Evolutionary conservation across 768 basidiomycete species (phyloP).

Genomic region (Amanita pseudoporphyria): DNA sequence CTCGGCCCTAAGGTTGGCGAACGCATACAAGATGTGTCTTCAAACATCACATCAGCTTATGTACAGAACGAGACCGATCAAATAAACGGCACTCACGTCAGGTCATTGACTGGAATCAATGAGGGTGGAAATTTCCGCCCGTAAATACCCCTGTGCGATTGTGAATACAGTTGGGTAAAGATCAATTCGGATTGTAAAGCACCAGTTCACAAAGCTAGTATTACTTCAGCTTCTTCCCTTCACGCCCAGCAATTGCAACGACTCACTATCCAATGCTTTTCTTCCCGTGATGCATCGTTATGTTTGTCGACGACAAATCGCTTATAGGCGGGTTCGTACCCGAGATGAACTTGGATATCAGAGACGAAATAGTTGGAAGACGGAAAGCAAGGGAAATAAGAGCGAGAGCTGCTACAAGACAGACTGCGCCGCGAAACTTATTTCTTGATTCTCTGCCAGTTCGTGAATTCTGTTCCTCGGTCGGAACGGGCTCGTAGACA

Average conservation of each 20-base stretch:
- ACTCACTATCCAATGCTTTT: conserved; percentile 79
- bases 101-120: conserved; percentile 68
- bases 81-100: conserved; percentile 54
- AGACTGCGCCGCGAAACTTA: neutral
- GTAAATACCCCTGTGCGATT: conserved; percentile 75
- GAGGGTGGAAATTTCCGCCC: conserved; percentile 87
- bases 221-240: conserved; percentile 3
- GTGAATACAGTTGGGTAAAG: conserved; percentile 1
- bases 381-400: neutral
- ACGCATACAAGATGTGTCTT: conserved; percentile 88
- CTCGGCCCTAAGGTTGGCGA: conserved; percentile 79
- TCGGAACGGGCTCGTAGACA: neutral
- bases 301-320: conserved; percentile 6
- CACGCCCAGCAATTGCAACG: neutral
- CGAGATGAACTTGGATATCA: neutral
- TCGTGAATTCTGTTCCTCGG: neutral
- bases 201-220: conserved; percentile 73
- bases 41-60: neutral
- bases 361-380: neutral
- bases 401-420: neutral
- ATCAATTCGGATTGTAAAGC: conserved; percentile 5
- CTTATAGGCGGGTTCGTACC: neutral
- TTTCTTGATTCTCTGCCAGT: neutral
- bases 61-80: too few species aligned
- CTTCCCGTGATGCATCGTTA: conserved; percentile 40